A percentile compares a stretch with the other conserved stretches of the same genome.
These are phyloP conservation scores for Aspergillus sclerotioniger DNA, from an alignment of 495 filamentous ascomycete genomes.

Conservation along the genomic window DNA sequence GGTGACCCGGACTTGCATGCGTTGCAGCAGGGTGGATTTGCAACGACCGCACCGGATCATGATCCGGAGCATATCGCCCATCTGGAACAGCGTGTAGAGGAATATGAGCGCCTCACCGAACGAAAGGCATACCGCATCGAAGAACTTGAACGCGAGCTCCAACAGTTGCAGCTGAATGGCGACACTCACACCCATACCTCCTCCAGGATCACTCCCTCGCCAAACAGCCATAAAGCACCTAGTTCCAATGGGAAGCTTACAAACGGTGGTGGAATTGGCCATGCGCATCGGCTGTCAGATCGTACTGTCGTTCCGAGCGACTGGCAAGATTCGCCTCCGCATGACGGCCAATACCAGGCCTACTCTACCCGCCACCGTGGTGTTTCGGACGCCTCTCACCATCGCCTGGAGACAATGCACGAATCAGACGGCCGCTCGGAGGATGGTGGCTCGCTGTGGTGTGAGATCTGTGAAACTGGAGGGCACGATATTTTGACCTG, in stretches of 20 bases:
- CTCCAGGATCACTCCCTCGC: slow-evolving; percentile 43
- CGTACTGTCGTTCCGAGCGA: slow-evolving; percentile 46
- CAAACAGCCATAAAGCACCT: slow-evolving; percentile 38
- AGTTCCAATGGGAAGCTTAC: slow-evolving; percentile 33
- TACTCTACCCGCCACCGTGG: slow-evolving; percentile 28
- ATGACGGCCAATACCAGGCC: slow-evolving; percentile 31
- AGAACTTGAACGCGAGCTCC: slow-evolving; percentile 84
- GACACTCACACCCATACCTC: slow-evolving; percentile 37
- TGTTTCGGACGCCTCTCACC: slow-evolving; percentile 32
- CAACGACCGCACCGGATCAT: slow-evolving; percentile 22
- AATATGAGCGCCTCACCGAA: slow-evolving; percentile 67
- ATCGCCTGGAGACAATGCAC: slow-evolving; percentile 55
- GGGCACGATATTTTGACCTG: slow-evolving; percentile 94
- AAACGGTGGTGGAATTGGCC: slow-evolving; percentile 26
- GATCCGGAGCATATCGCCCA: slow-evolving; percentile 35
- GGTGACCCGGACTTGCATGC: slow-evolving; percentile 51
- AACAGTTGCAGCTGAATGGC: slow-evolving; percentile 50
- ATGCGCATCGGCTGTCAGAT: slow-evolving; percentile 45
- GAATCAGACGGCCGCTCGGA: slow-evolving; percentile 73
- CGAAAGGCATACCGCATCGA: slow-evolving; percentile 76
- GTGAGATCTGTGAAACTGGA: slow-evolving; percentile 91
- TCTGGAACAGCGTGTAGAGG: slow-evolving; percentile 74
- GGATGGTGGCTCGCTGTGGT: slow-evolving; percentile 79
- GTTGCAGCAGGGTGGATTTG: slow-evolving; percentile 27
- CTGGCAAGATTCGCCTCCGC: slow-evolving; percentile 39